Evolutionary conservation across 176 grass and related monocot species (phyloP), one percentile per base, ranked within the genome.

Genomic region (Tillandsia fasciculata): DNA sequence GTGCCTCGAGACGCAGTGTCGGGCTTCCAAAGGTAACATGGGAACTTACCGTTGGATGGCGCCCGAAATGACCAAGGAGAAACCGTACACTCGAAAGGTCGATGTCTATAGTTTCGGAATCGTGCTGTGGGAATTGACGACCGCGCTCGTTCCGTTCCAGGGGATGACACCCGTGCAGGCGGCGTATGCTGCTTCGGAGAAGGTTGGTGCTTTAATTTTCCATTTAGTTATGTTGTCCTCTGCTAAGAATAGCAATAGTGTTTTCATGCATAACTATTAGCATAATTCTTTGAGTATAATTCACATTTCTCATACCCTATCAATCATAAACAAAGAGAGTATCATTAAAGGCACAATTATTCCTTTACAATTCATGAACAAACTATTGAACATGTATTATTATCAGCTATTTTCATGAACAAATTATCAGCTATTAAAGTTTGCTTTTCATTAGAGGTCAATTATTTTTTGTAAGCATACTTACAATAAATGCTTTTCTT

Each of bases 41-140:
- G 95, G 95, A 52, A 99, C 95, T 5, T 99, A 99, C 72, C 82
- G 95, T 0, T 99, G 95, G 95, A 99, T 99, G 95, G 95, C 95
- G 24, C 95, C 95, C 1, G 95, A 99, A 79, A 94, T 99, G 95
- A 80, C 78, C 66, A 90, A 88, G 82, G 95, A 99, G 66, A 99
- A 94, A 79, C 95, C 95, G 1, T 99, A 83, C 77, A 99, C 95
- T 0, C 83, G 87, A 70, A 94, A 94, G 84, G 90, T 99, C 0
- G 95, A 99, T n/a, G 95, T 99, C 9, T 99, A 99, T 65, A 99
- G 95, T 78, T 99, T 99, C 51, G 95, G 95, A 42, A 90, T 99
- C 76, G 95, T 99, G 63, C 80, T 99, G 48, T 99, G 95, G 95
- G 95, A 99, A 77, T 85, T 99, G 64, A 99, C 94, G n/a, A 99